Evolutionary conservation across 2,329 filamentous ascomycete genomes (phyloP), one percentile per base, ranked within the genome.

Genomic region (Drechslera avenae): DNA sequence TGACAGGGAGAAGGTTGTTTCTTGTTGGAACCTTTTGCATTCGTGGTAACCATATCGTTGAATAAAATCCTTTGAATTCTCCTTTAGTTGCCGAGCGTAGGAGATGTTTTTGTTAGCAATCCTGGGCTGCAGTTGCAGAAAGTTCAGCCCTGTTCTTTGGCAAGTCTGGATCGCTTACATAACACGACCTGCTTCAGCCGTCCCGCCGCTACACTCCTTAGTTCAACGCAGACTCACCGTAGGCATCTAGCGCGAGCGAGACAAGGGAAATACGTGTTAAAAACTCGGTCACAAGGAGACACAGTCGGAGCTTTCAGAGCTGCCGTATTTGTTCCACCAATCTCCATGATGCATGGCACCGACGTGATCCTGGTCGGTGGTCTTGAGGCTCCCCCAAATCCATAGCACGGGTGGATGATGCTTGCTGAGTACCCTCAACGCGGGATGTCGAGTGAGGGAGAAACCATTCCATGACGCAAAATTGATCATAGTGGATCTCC

Each of bases 271-370:
- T 23, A 26, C 31, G 16, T 35, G 23, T 28, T 47, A 17, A 2
- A 13, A 17, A 16, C 19, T n/a, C 7, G 19, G 37, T 26, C 28
- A 17, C 26, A 16, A 8, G 18, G 18, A 18, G 12, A 5, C 8
- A 28, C n/a, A 14, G 37, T 14, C 34, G 39, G 32, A 48, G 19
- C 32, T 39, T 48, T 48, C 18, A 32, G 26, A 28, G 32, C 37
- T 23, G 43, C 37, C 37, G 39, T 18, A 31, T 32, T 52, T 52
- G 37, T 43, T 52, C 49, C 49, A 52, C 49, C 49, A 52, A 52
- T 52, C 16, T 42, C 39, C 13, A 7, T 13, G 18, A 16, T 8
- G 30, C 44, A 18, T 21, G 12, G 21, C 34, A 10, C 26, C 41
- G 30, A 31, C 18, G 39, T 14, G 26, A 21, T 30, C 32, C 33